Evolutionary conservation across 805 yeast genomes (phyloP).

Genomic region (Lipomyces mesembrius): DNA sequence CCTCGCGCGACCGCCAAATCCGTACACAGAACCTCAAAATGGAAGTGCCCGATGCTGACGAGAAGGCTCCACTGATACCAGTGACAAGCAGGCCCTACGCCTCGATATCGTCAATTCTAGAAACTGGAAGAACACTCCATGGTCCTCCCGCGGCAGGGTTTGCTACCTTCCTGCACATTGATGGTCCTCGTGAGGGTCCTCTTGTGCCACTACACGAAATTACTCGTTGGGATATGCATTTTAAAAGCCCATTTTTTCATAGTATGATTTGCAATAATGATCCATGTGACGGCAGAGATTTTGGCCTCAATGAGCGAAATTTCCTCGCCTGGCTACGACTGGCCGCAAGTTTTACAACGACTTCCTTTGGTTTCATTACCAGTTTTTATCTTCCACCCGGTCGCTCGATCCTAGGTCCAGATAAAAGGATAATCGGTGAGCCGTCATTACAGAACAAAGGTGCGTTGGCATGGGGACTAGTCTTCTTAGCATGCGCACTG

Average conservation of each 20-base stretch:
- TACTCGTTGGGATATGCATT: constrained; percentile 36
- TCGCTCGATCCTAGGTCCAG: constrained; percentile 27
- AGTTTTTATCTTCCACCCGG: constrained; percentile 34
- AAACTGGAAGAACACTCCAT: background rate
- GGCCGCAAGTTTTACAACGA: constrained; percentile 34
- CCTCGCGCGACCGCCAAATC: no score
- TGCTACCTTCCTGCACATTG: constrained; percentile 30
- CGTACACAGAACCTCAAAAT: background rate
- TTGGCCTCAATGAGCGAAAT: constrained; percentile 35
- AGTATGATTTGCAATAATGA: constrained; percentile 25
- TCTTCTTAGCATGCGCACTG: constrained; percentile 26
- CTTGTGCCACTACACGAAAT: constrained; percentile 32
- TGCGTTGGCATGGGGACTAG: constrained; percentile 33
- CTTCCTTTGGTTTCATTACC: constrained; percentile 33
- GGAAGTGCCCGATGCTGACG: background rate
- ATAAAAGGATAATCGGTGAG: constrained; percentile 7
- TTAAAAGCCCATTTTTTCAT: constrained; percentile 27
- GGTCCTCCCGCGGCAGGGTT: constrained; percentile 24
- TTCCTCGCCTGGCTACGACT: constrained; percentile 37
- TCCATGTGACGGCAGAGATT: constrained; percentile 37
- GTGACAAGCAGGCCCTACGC: constrained; percentile 6
- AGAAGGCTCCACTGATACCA: background rate
- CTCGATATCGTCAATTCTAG: constrained; percentile 13
- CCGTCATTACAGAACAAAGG: constrained; percentile 33
- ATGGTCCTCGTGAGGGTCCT: constrained; percentile 23